Percentiles rank a stretch among this genome's conserved stretches.
phyloP scores from a whole-genome alignment of 192 early-diverging fungal species.

The Backusella liffmaniae region DNA sequence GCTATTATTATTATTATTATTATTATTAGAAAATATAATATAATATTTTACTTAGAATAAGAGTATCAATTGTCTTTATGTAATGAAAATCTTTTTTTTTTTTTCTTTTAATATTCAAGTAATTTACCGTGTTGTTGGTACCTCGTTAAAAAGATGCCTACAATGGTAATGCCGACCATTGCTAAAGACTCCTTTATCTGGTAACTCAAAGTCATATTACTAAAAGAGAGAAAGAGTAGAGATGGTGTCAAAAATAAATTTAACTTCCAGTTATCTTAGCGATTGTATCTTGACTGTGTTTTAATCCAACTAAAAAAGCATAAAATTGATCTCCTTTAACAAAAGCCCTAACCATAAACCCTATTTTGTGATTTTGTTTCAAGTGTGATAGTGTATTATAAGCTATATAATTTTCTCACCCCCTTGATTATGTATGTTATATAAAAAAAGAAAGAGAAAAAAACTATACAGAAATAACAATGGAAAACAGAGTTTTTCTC shows the following conservation, averaged over 20 bases:
- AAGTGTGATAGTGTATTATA: neutral
- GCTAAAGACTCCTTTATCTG: neutral
- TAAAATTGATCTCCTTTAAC: neutral
- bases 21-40: neutral
- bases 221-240: neutral
- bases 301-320: neutral
- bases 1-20: neutral
- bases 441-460: neutral
- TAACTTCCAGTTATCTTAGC: neutral
- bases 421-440: neutral
- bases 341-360: neutral
- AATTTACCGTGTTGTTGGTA: neutral
- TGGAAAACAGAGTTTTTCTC: neutral
- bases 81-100: neutral
- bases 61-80: neutral
- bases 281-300: neutral
- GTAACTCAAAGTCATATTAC: neutral
- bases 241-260: neutral
- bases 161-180: neutral
- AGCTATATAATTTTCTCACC: conserved; percentile 4
- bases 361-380: neutral
- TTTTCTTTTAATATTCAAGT: neutral
- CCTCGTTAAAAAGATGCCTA: neutral
- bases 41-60: neutral
- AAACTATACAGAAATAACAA: neutral